Base-by-base conservation (phyloP, 2,329 filamentous ascomycete species). In the Alternaria sp. region DNA sequence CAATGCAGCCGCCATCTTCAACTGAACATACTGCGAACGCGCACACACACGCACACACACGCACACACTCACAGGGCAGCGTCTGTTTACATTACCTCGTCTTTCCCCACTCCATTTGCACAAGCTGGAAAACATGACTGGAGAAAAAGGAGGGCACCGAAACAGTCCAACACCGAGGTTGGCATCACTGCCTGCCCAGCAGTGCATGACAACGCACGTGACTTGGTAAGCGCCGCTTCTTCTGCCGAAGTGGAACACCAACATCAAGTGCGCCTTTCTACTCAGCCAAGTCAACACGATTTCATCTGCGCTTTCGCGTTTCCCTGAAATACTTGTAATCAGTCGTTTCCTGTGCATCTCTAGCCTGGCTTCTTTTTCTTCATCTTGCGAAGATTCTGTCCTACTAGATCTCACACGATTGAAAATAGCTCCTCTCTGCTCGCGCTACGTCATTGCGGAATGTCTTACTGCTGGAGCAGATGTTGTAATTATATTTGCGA, bases 151-250 rank as follows among this genome's bases (percentile, higher is more conserved):
- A 13, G 37, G 21, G 21, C 21, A 24, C 10, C 21, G 5, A 24
- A 21, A 24, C 21, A 9, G 9, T 40, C 37, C 37, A 40, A 24
- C 5, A 14, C 21, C 14, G 37, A 5, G 9, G 23, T 10, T 40
- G 37, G 17, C n/a, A 34, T 33, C 17, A 21, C 37, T 39, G 29
- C 44, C n/a, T 7, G 42, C 44, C 29, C 17, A 31, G 44, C 36
- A 14, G 49, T 52, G 36, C 45, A 49, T n/a, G 24, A 33, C 17
- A 11, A 14, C 23, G 52, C 59, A 62, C 56, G 59, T 62, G 59
- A 62, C 52, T 6, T 26, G 42, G 33, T 44, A 58, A 55, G 51
- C 48, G 59, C 41, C 55, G 42, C n/a, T 21, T 49, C 34, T 28
- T 28, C 21, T n/a, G 24, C 48, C n/a, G 8, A 28, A 17, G 40